These are phyloP conservation scores for Globisporangium heterothallicum DNA, from an alignment of 352 stramenopile species.

Conservation along the genomic window DNA sequence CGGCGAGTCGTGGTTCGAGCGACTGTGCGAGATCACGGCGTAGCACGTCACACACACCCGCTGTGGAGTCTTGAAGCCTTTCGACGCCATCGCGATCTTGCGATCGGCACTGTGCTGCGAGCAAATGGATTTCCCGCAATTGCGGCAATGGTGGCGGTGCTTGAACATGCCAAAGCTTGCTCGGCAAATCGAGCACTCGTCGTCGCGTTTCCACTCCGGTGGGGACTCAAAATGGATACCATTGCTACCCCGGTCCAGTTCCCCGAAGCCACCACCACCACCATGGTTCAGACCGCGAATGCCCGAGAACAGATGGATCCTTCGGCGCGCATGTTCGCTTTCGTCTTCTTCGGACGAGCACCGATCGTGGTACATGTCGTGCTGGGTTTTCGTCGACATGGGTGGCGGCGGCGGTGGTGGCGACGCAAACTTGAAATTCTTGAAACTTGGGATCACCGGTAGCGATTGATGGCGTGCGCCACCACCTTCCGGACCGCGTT, in stretches of 20 bases:
- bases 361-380: slow-evolving; percentile 13
- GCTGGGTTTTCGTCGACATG: slow-evolving; percentile 15
- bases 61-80: slow-evolving; percentile 74
- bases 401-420: no score
- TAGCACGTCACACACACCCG: slow-evolving; percentile 77
- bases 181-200: slow-evolving; percentile 73
- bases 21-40: slow-evolving; percentile 55
- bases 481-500: background rate
- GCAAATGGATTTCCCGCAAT: slow-evolving; percentile 81
- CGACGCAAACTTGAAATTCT: slow-evolving; percentile 19
- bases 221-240: slow-evolving; percentile 34
- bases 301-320: slow-evolving; percentile 13
- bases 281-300: no score
- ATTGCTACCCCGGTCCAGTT: slow-evolving; percentile 3
- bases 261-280: slow-evolving; percentile 5
- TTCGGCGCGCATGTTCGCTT: slow-evolving; percentile 13
- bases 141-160: slow-evolving; percentile 79
- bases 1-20: slow-evolving; percentile 15
- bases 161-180: slow-evolving; percentile 82
- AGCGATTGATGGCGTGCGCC: slow-evolving; percentile 44
- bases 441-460: slow-evolving; percentile 48
- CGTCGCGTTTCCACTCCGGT: slow-evolving; percentile 70
- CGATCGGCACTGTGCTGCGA: slow-evolving; percentile 78
- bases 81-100: slow-evolving; percentile 63
- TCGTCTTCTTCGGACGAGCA: slow-evolving; percentile 24